These are phyloP conservation scores for Tolypocladium nubicola DNA, from an alignment of 2,329 filamentous ascomycete genomes.

Conservation along the genomic window DNA sequence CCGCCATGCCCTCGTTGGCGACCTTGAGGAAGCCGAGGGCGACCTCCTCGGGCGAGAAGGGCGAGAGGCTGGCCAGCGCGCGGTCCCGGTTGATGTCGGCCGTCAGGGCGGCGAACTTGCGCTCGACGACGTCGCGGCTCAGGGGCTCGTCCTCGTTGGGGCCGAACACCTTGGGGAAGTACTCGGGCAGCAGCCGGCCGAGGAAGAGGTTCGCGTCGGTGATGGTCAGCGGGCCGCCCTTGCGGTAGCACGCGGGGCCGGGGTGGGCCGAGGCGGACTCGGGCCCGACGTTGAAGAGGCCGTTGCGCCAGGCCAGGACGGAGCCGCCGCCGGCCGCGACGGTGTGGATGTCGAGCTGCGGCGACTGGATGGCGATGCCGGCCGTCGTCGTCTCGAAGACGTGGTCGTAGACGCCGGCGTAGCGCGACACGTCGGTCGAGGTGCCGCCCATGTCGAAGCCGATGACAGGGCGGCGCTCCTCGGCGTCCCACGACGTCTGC, in stretches of 20 bases:
- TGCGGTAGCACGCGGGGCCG: constrained; percentile 63
- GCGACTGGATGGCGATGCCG: constrained; percentile 67
- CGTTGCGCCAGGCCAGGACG: constrained; percentile 59
- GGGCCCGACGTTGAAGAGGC: constrained; percentile 62
- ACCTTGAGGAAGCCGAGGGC: constrained; percentile 25
- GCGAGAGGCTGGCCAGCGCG: constrained; percentile 11
- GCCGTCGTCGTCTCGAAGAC: constrained; percentile 67
- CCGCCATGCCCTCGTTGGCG: constrained; percentile 24
- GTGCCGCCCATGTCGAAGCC: constrained; percentile 69
- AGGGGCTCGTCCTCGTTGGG: constrained; percentile 16
- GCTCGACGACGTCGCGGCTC: constrained; percentile 27
- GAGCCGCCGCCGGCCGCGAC: constrained; percentile 69
- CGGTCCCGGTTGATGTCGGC: constrained; percentile 28
- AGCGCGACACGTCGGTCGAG: constrained; percentile 63
- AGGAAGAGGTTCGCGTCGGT: constrained; percentile 64
- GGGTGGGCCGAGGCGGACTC: constrained; percentile 62
- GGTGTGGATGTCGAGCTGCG: constrained; percentile 74
- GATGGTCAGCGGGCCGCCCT: constrained; percentile 59
- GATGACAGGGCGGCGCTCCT: constrained; percentile 59
- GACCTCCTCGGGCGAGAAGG: constrained; percentile 23
- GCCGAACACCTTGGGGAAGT: constrained; percentile 53
- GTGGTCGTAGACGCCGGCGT: constrained; percentile 35
- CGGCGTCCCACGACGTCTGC: constrained; percentile 58
- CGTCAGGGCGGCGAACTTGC: constrained; percentile 30
- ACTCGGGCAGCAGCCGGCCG: constrained; percentile 48